Evolutionary conservation across 331 rosid species (phyloP).

Genomic region (Pyracantha coccinea): DNA sequence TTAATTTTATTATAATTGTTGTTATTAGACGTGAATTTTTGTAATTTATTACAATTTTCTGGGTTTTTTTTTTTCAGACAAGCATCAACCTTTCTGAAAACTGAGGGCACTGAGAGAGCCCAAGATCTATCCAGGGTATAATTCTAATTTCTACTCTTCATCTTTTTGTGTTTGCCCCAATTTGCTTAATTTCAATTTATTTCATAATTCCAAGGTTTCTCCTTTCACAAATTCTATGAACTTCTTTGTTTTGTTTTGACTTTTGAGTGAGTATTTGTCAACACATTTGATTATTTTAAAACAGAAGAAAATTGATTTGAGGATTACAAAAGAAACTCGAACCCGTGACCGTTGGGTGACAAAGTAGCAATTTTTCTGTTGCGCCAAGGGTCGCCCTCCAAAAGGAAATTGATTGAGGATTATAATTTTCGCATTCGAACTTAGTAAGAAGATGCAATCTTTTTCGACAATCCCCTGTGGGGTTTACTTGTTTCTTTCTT

Average conservation of each 20-base stretch:
- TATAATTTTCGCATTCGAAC: neutral
- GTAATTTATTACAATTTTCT: neutral
- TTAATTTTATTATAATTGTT: no score
- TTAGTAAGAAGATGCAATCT: neutral
- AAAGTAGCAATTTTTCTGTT: no score
- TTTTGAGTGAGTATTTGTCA: neutral
- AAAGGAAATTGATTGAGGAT: neutral
- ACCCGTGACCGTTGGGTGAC: no score
- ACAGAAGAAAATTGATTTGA: neutral
- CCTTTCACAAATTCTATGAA: neutral
- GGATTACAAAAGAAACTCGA: no score
- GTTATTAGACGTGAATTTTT: neutral
- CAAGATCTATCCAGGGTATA: conserved; percentile 52
- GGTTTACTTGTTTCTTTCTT: neutral
- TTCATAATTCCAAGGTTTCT: neutral
- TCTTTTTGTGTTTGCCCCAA: neutral
- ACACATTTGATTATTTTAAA: neutral
- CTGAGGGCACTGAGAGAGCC: conserved; percentile 42
- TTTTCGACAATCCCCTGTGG: neutral
- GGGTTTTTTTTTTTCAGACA: conserved; percentile 35
- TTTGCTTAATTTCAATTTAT: neutral
- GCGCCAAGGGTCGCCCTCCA: no score
- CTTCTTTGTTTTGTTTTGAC: neutral
- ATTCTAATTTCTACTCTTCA: neutral
- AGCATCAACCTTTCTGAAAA: conserved; percentile 39